Base-by-base conservation (phyloP, 2,329 filamentous ascomycete genomes). In the Lachnellula hyalina region DNA sequence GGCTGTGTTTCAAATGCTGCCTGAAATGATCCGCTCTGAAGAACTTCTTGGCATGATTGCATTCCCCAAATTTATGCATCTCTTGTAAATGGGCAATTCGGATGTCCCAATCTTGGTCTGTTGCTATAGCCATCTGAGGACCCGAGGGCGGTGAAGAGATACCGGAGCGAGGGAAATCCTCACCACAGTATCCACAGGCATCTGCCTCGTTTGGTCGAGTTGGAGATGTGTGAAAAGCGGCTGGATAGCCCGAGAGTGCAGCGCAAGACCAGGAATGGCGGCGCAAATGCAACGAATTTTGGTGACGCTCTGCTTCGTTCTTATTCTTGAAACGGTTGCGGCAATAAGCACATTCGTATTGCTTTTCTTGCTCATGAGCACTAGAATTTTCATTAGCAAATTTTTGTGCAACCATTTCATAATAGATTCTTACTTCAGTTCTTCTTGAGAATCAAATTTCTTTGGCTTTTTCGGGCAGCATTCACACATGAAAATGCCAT, bases 241-340 rank as follows among this genome's bases (percentile, higher is more conserved):
- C 85, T 66, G 90, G 83, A 66, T 84, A 90, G 56, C 83, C 80
- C 11, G 83, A 83, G 25, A 99, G 82, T 0, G 92, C 90, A 34
- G 91, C 92, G 71, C 94, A 99, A 11, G 93, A 96, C 94, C 94
- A 99, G 48, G 92, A 96, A 73, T 97, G 91, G 23, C 88, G 86
- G 35, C 93, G 85, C 8, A 97, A 81, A 71, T 97, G 93, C 11
- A 97, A 82, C 14, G 92, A 96, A 67, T 96, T 97, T 68, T 96
- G 92, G 70, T 97, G 93, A 34, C 94, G 84, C 72, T 97, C 93
- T 2, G 92, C 92, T 74, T 97, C 94, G 66, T 97, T 97, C 74
- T 97, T 97, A 75, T 97, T 97, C 74, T 97, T 97, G 77, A 97
- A 97, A 11, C 93, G 85, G 70, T 96, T 96, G 42, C 88, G 88